Conservation (phyloP, 1,139 yeast genomes). For the Scheffersomyces illinoinensis region DNA sequence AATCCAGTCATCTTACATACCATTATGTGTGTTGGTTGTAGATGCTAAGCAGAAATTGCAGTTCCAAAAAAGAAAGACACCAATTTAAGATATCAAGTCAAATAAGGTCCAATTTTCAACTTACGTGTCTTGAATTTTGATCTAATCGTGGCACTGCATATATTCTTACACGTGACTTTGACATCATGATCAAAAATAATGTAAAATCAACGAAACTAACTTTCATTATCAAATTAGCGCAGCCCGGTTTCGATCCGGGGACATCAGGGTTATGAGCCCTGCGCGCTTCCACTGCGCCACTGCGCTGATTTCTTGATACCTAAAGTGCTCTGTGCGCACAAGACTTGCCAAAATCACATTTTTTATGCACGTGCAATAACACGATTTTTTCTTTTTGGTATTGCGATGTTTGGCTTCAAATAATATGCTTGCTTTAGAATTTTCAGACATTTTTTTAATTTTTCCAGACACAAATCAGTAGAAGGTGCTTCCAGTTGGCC, state of each 20-base stretch:
- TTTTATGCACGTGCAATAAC: not conserved
- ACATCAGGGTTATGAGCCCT: slow-evolving; percentile 99
- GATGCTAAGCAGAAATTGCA: not conserved
- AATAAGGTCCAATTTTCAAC: not conserved
- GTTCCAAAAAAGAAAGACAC: not conserved
- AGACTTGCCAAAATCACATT: not conserved
- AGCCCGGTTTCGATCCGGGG: slow-evolving; percentile 99
- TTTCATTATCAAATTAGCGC: slow-evolving; percentile 56
- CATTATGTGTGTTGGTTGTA: not conserved
- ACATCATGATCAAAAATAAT: not conserved
- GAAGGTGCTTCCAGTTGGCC: not conserved
- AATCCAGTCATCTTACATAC: not conserved
- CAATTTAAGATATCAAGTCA: not conserved
- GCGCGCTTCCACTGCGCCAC: slow-evolving; percentile 99
- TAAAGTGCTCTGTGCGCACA: not conserved
- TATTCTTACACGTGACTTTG: not conserved
- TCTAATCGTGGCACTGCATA: not conserved
- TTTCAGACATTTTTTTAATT: not conserved
- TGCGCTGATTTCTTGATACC: slow-evolving; percentile 48
- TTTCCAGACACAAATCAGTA: not conserved
- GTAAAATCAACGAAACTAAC: not conserved
- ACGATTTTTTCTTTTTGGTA: not conserved
- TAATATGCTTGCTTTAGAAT: not conserved
- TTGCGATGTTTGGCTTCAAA: not conserved
- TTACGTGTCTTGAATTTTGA: not conserved